phyloP scores from a whole-genome alignment of 345 rosid species.

The Brassica incana region DNA sequence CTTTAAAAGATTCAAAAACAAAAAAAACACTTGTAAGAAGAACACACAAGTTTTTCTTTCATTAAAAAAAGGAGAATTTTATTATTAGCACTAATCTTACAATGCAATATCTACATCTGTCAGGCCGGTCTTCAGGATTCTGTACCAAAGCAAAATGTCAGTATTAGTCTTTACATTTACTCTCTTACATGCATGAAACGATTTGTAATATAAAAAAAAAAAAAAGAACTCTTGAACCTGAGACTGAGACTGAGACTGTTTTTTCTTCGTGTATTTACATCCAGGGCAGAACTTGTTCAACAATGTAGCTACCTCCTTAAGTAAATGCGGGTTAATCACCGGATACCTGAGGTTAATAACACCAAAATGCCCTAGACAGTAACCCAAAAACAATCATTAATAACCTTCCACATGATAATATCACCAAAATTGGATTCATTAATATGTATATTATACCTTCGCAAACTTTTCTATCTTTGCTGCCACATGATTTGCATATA shows the following conservation, averaged over 20 bases:
- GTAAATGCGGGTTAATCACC: constrained; percentile 66
- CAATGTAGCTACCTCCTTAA: constrained; percentile 62
- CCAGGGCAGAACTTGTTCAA: constrained; percentile 81
- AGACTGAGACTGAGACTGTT: constrained; percentile 29
- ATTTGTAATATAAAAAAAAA: not conserved
- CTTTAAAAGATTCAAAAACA: not conserved
- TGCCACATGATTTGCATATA: constrained; percentile 68
- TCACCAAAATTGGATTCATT: not conserved
- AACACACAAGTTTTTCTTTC: not conserved
- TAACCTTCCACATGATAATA: not conserved
- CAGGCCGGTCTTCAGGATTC: constrained; percentile 44
- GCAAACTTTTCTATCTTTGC: constrained; percentile 55
- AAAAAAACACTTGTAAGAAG: not conserved
- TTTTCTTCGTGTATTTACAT: constrained; percentile 70
- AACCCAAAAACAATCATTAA: not conserved
- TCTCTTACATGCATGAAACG: not conserved
- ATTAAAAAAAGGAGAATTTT: not conserved
- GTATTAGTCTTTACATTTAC: not conserved
- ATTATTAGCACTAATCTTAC: constrained; percentile 51
- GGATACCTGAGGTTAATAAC: constrained; percentile 53
- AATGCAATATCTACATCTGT: constrained; percentile 74
- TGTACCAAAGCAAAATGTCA: constrained; percentile 39
- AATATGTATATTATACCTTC: constrained; percentile 51
- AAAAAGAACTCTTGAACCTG: constrained; percentile 9
- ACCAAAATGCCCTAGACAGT: constrained; percentile 74